Base-by-base conservation (phyloP, 495 filamentous ascomycete species). In the Sphaerosporella brunnea region DNA sequence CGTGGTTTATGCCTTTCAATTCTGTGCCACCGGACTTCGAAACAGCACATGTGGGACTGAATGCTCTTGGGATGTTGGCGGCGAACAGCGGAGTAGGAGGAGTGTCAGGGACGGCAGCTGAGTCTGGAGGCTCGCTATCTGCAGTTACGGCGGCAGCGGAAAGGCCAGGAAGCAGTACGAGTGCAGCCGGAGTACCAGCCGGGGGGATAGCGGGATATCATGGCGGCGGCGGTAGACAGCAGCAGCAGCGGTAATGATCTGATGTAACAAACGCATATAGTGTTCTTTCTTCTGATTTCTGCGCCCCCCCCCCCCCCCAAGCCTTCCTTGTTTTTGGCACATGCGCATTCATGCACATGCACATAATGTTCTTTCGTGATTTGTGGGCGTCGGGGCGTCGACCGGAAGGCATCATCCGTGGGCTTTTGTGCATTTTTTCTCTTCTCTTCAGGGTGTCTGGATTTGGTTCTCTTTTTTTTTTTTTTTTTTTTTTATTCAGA, bases 1-100 rank as follows among this genome's bases (percentile, higher is more conserved):
- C 86, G 19, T 95, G 87, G 87, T 93, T 93, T 63, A 77, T 93
- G 67, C 87, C 87, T 2, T 95, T 93, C 66, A 95, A 94, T 48
- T 58, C 55, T 11, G 50, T 54, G 24, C 54, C 56, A 34, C 56
- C 50, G 7, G 42, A 51, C 35, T 54, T 54, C 26, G 56, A 58
- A 43, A 56, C 74, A 88, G 65, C 80, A 85, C 51, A 83, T 82
- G 43, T 74, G 75, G 19, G 71, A 13, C 48, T 54, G 42, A 42
- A 32, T 28, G 36, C 39, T 23, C 23, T 58, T 30, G 45, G 47
- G 47, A 49, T 60, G 43, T 52, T 52, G 47, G 44, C 46, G 25
- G 47, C 36, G 18, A 51, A 47, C 26, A 50, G 55, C 50, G 53
- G 25, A n/a, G 56, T 30, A 8, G 35, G 35, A 37, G 35, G 35